These are phyloP conservation scores for Lycium barbarum DNA, from an alignment of 257 asterid species.

Conservation along the genomic window DNA sequence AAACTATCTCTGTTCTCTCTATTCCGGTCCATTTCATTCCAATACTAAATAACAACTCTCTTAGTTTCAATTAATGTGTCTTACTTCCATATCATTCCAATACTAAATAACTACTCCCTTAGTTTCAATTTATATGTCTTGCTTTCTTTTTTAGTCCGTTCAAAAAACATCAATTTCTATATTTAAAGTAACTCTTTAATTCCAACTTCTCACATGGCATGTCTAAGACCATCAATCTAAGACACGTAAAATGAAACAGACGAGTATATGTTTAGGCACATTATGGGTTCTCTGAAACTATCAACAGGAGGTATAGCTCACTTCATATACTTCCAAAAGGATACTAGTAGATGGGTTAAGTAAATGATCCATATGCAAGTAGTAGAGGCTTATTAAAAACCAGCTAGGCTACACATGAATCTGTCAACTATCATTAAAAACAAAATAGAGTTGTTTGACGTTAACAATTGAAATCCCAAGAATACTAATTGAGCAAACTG, in stretches of 20 bases:
- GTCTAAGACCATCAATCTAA: not conserved
- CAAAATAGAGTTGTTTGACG: not conserved
- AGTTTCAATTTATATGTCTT: too few relatives aligned
- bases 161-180: not conserved
- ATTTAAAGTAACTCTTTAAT: not conserved
- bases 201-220: not conserved
- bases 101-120: too few relatives aligned
- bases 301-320: not conserved
- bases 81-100: not conserved
- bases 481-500: too few relatives aligned
- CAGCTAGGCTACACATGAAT: not conserved
- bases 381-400: not conserved
- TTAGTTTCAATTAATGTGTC: not conserved
- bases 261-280: too few relatives aligned
- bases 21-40: not conserved
- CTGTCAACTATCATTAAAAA: not conserved
- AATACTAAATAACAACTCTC: not conserved
- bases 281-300: not conserved
- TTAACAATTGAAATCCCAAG: not conserved
- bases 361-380: not conserved
- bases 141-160: too few relatives aligned
- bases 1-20: not conserved
- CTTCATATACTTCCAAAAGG: not conserved
- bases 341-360: not conserved
- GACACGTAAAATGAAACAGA: too few relatives aligned